Evolutionary conservation across 805 yeast genomes (phyloP), one percentile per base, ranked within the genome.

Genomic region (Candida sithepensis): DNA sequence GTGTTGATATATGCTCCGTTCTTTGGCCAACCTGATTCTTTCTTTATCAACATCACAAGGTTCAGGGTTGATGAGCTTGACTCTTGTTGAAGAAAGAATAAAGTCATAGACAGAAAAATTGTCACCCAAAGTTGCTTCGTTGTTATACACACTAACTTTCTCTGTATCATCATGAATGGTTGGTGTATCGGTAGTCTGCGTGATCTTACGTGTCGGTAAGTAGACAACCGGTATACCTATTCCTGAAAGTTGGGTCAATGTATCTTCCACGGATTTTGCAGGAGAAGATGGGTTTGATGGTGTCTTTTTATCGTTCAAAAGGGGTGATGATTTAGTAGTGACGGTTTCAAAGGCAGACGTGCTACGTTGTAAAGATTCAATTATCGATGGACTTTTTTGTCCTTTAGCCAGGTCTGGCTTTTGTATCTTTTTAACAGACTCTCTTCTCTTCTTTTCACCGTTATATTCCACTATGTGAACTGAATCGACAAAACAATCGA

Each of bases 11-110:
- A 13, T 42, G 34, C 8, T 36, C 18, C 14, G 30, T 19, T 18
- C 43, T 28, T 26, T 42, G 4, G 22, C 18, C 16, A 26, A 12
- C 26, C 20, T 21, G 18, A 34, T 18, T 34, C 38, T 34, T 5
- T 36, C 45, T 21, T 45, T 16, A 13, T 41, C 44, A 36, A 21
- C 36, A 16, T 36, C 28, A 20, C 42, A 39, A 7, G 19, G 14
- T 3, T 16, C 26, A 4, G 13, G 6, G 19, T 41, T 23, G 10
- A 36, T 5, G 8, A 41, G 16, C 7, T 43, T 40, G 9, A 49
- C 45, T 36, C 51, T 47, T 4, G 50, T 43, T 4, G 45, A 45
- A 14, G 53, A 49, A 12, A 47, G 40, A 8, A 49, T 40, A 23
- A 37, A 47, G 26, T 49, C 48, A 30, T 42, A 47, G 4, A 44